phyloP scores from a whole-genome alignment of 768 basidiomycete genomes.

The Tulasnella sp. region DNA sequence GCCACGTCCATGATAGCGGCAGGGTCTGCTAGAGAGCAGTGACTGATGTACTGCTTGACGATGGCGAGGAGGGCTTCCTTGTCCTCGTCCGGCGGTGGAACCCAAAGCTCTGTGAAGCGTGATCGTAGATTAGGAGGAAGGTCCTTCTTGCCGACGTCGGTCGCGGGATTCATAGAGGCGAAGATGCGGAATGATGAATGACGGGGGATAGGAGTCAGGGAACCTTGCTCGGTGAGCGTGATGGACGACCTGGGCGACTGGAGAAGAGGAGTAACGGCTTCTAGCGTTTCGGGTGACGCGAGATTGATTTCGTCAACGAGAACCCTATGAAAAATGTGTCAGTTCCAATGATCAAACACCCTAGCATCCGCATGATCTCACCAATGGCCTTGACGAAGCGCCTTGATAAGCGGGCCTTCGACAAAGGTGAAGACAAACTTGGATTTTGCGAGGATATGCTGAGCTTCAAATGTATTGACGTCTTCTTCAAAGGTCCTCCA shows the following conservation, averaged over 20 bases:
- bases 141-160: conserved; percentile 97
- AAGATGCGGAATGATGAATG: conserved; percentile 95
- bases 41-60: conserved; percentile 80
- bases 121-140: conserved; percentile 82
- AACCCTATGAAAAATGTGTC: conserved; percentile 45
- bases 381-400: conserved; percentile 84
- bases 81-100: conserved; percentile 87
- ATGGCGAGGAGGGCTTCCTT: conserved; percentile 81
- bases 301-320: conserved; percentile 94
- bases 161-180: conserved; percentile 99
- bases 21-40: conserved; percentile 71
- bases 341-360: not conserved
- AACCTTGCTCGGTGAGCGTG: conserved; percentile 86
- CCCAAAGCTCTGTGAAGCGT: conserved; percentile 91
- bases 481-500: conserved; percentile 63
- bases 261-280: conserved; percentile 80
- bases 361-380: conserved; percentile 29
- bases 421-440: conserved; percentile 92
- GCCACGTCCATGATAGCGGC: conserved; percentile 81
- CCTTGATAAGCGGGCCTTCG: conserved; percentile 91
- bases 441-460: conserved; percentile 77
- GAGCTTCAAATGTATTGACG: conserved; percentile 72
- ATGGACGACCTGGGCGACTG: conserved; percentile 80
- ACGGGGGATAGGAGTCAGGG: conserved; percentile 76
- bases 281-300: conserved; percentile 86